Evolutionary conservation across 2,329 filamentous ascomycete species (phyloP), one percentile per base, ranked within the genome.

Genomic region (Fusarium chaquense): DNA sequence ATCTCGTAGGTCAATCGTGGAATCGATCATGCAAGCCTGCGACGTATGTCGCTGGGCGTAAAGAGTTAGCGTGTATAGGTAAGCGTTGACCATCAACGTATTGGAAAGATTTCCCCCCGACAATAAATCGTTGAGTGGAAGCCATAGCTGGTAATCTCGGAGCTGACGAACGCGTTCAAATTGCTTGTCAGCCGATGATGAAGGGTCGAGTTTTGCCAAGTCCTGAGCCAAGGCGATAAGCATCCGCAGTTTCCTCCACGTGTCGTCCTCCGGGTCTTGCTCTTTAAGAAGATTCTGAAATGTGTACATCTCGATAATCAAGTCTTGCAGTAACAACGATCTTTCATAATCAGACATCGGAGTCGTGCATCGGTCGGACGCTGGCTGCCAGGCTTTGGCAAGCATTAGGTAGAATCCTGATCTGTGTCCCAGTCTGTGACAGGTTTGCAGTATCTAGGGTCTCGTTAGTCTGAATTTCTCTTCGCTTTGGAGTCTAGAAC

Each of bases 61-160:
- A 15, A 67, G 20, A 11, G 65, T 53, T 28, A 67, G 57, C 0
- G 59, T 41, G 10, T 67, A 67, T 16, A 67, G 2, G n/a, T 67
- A 67, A 6, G 52, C 65, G 16, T 54, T 67, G 4, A 67, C 40
- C 64, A 67, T 64, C n/a, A 67, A n/a, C 13, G 65, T 51, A 7
- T 53, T 63, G 6, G 65, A 33, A 5, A 67, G 12, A 11, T 67
- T 58, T 22, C 45, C 64, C 8, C 58, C 64, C 6, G 64, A 41
- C 9, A 67, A 32, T 4, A 67, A 30, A 4, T 58, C 52, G 12
- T 68, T 68, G 1, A 59, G 38, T 5, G 65, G 65, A 20, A 67
- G 33, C 65, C 65, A 67, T 5, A 67, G 38, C 18, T 51, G 57
- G 15, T 64, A 64, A 6, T 68, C 64, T 50, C 64, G 58, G 8